phyloP scores from a whole-genome alignment of 2,329 filamentous ascomycete species.

The Xylaria hypoxylon region DNA sequence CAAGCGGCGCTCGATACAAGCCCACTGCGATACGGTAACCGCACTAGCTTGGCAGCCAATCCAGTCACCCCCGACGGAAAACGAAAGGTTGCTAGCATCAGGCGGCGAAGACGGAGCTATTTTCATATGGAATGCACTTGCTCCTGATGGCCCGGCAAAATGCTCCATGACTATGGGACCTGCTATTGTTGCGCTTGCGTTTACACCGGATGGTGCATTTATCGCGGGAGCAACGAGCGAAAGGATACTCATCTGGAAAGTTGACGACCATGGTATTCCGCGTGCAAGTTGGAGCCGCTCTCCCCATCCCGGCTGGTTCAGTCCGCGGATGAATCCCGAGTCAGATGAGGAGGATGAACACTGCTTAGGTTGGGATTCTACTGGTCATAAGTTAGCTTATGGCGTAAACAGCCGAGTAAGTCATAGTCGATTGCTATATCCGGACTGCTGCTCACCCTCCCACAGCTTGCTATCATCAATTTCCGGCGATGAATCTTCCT shows the following conservation, averaged over 20 bases:
- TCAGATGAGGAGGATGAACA: slow-evolving; percentile 71
- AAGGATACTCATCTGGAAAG: slow-evolving; percentile 73
- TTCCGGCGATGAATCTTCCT: slow-evolving; percentile 55
- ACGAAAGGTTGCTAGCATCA: slow-evolving; percentile 70
- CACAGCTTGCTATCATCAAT: slow-evolving; percentile 63
- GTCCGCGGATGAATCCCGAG: slow-evolving; percentile 64
- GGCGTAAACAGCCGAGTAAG: slow-evolving; percentile 72
- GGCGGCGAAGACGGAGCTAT: slow-evolving; percentile 73
- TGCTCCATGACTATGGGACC: slow-evolving; percentile 71
- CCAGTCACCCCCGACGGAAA: slow-evolving; percentile 53
- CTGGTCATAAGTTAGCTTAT: slow-evolving; percentile 72
- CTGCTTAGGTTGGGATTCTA: slow-evolving; percentile 71
- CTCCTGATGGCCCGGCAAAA: slow-evolving; percentile 65
- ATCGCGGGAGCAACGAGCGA: slow-evolving; percentile 71
- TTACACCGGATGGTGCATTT: slow-evolving; percentile 72
- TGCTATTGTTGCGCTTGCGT: slow-evolving; percentile 68
- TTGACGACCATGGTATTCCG: slow-evolving; percentile 68
- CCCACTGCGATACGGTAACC: slow-evolving; percentile 69
- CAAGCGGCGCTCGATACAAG: slow-evolving; percentile 66
- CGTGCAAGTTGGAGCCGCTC: slow-evolving; percentile 70
- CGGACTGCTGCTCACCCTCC: slow-evolving; percentile 35
- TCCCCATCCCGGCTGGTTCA: slow-evolving; percentile 68
- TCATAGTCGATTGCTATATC: slow-evolving; percentile 37
- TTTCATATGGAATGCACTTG: slow-evolving; percentile 70
- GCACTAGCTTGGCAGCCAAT: slow-evolving; percentile 71